Evolutionary conservation across 2,329 filamentous ascomycete species (phyloP), one percentile per base, ranked within the genome.

Genomic region (Nothophaeocryptopus gaeumannii): DNA sequence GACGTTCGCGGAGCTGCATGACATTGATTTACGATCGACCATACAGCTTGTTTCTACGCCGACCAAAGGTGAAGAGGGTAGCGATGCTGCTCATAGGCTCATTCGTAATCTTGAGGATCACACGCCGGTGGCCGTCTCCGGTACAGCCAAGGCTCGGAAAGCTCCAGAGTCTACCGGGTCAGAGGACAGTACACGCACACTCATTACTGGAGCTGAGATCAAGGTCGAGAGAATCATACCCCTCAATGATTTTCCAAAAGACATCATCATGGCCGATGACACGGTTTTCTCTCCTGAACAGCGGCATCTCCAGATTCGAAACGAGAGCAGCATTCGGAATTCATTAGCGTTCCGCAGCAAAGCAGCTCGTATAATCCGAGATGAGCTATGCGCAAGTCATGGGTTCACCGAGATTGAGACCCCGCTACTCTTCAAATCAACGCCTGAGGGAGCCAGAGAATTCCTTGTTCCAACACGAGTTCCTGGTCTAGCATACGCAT

Each of bases 401-500:
- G 78, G 76, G 1, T 92, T 91, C 62, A 74, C 80, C 10, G 87
- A 97, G 59, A 80, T 97, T 30, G 93, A 99, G 67, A 99, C 93
- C 0, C 93, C 93, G 0, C 74, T 96, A 3, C 78, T 99, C 0
- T 99, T 99, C 80, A 99, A 97, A 69, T 96, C 93, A 0, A 99
- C 93, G 0, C 89, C 93, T 0, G 93, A 99, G 72, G 93, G 93
- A 0, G 95, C 93, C 1, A 80, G 92, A 41, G 93, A 99, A 67
- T 99, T 99, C 55, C 70, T 99, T 5, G 92, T 99, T 4, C 93
- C 93, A 0, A 95, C 91, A 1, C 78, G 93, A 26, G 80, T 78
- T 32, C 78, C 77, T 1, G 89, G 89, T 0, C 74, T 84, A 53
- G 90, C 89, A 3, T 99, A 97, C 69, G 93, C 93, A 8, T 75